phyloP scores from a whole-genome alignment of 805 yeast species.

The Myxozyma mucilagina region DNA sequence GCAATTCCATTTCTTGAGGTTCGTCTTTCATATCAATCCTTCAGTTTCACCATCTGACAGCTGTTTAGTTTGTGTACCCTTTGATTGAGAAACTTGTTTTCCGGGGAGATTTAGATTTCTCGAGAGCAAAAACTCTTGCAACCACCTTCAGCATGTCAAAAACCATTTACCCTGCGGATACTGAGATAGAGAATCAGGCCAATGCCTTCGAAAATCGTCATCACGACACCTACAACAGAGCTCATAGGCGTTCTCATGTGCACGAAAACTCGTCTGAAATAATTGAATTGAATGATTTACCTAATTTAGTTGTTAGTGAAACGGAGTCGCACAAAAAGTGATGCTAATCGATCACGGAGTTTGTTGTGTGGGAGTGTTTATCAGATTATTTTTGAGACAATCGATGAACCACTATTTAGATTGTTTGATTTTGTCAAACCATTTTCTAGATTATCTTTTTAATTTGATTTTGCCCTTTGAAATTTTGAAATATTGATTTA shows the following conservation, averaged over 20 bases:
- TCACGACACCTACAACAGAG: background rate
- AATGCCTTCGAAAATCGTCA: background rate
- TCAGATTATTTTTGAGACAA: no score
- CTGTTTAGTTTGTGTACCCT: background rate
- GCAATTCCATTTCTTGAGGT: slow-evolving; percentile 13
- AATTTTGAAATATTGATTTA: no score
- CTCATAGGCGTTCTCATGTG: background rate
- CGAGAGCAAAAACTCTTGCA: background rate
- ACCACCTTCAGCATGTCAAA: background rate
- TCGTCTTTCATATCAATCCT: background rate
- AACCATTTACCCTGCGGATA: background rate
- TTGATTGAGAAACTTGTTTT: background rate
- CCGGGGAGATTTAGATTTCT: background rate
- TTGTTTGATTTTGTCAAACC: no score
- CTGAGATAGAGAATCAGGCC: no score
- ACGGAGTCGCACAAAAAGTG: background rate
- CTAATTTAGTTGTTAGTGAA: background rate
- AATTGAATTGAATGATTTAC: background rate
- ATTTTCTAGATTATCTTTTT: no score
- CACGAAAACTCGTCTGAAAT: background rate
- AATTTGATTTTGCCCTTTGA: no score
- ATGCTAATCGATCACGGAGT: background rate
- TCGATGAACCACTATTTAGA: no score
- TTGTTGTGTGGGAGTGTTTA: no score
- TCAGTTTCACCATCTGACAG: background rate